phyloP scores from a whole-genome alignment of 352 stramenopile genomes.

The Pythium aristosporum region DNA sequence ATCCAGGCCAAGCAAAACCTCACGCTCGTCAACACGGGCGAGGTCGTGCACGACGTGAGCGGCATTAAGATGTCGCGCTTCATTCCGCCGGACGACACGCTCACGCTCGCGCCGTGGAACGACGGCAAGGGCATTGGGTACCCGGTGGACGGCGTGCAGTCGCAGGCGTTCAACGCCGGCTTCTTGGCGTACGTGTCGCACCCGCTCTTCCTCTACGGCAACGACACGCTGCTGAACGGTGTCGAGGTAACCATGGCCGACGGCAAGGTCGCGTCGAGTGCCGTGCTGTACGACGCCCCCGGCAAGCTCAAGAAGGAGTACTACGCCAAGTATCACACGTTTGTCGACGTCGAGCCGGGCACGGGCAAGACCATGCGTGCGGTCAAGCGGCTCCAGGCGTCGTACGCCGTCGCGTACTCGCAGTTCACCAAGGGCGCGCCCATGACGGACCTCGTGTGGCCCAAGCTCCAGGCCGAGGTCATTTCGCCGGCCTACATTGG shows the following conservation, averaged over 20 bases:
- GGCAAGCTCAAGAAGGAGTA: slow-evolving; percentile 47
- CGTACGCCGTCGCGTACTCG: slow-evolving; percentile 52
- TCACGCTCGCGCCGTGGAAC: slow-evolving; percentile 36
- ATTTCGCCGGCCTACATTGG: slow-evolving; percentile 64
- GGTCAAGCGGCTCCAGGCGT: slow-evolving; percentile 57
- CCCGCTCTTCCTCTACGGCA: slow-evolving; percentile 63
- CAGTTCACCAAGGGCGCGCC: slow-evolving; percentile 31
- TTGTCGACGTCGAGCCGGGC: slow-evolving; percentile 66
- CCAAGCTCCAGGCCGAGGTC: slow-evolving; percentile 48
- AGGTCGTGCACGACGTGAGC: slow-evolving; percentile 38
- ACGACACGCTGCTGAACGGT: slow-evolving; percentile 39
- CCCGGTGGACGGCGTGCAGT: slow-evolving; percentile 67
- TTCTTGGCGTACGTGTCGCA: slow-evolving; percentile 75
- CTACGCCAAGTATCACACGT: slow-evolving; percentile 47
- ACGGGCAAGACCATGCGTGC: slow-evolving; percentile 73
- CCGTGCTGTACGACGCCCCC: slow-evolving; percentile 48
- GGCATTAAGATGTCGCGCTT: slow-evolving; percentile 56
- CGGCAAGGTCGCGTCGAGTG: slow-evolving; percentile 38
- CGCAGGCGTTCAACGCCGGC: slow-evolving; percentile 59
- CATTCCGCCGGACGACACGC: slow-evolving; percentile 36
- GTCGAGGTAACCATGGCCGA: slow-evolving; percentile 61
- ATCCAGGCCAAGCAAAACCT: slow-evolving; percentile 51
- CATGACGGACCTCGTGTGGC: slow-evolving; percentile 70
- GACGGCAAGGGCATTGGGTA: slow-evolving; percentile 39
- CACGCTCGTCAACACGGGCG: slow-evolving; percentile 39